These are phyloP conservation scores for Sugiyamaella paludigena DNA, from an alignment of 1,139 yeast genomes.

Conservation along the genomic window DNA sequence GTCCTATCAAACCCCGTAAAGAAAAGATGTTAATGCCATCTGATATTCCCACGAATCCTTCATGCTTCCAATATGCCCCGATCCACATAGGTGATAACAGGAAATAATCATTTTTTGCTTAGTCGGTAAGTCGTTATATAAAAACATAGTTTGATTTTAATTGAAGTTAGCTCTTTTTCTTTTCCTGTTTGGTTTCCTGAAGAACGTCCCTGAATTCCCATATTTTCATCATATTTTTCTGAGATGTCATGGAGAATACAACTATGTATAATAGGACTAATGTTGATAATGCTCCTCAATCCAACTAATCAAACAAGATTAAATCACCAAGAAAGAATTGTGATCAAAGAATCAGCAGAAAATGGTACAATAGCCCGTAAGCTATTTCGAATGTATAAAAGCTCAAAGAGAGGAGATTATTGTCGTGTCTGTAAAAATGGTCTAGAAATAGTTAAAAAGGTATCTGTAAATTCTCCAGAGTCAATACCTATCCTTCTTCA, in stretches of 20 bases:
- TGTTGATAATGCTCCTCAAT: background rate
- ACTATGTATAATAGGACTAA: constrained; percentile 1
- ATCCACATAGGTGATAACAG: too few relatives aligned
- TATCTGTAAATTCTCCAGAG: constrained; percentile 18
- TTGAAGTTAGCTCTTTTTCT: too few relatives aligned
- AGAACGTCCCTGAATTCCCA: background rate
- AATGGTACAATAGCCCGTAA: constrained; percentile 7
- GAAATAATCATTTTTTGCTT: too few relatives aligned
- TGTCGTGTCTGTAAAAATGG: constrained; percentile 20
- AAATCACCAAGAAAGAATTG: constrained; percentile 7
- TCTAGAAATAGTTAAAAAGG: constrained; percentile 16
- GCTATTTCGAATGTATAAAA: constrained; percentile 11
- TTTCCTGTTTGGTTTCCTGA: too few relatives aligned
- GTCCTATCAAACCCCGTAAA: too few relatives aligned
- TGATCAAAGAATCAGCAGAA: constrained; percentile 7
- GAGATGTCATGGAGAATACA: background rate
- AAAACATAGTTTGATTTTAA: too few relatives aligned
- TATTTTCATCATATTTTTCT: background rate
- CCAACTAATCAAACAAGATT: constrained; percentile 8
- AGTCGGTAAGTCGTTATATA: too few relatives aligned
- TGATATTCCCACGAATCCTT: too few relatives aligned
- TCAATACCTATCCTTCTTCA: constrained; percentile 14
- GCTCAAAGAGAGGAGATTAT: constrained; percentile 10
- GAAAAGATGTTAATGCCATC: too few relatives aligned
- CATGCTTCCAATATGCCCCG: too few relatives aligned